Percentiles rank a stretch among this genome's conserved stretches.
Evolutionary conservation across 495 filamentous ascomycete species (phyloP).

Genomic region (Penicillium herquei): DNA sequence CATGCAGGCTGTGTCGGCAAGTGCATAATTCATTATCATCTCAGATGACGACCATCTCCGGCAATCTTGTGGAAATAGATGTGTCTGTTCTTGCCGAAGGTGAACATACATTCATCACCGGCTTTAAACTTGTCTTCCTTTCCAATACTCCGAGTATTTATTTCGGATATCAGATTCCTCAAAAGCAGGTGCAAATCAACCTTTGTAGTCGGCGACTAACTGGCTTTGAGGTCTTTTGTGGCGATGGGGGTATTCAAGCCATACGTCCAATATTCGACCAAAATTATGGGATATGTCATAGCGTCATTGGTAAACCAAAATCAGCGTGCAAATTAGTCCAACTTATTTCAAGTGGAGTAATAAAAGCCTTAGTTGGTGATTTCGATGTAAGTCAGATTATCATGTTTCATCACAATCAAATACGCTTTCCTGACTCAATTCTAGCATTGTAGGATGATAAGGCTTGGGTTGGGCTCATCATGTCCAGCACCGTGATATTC

Average conservation of each 20-base stretch:
- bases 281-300: background rate
- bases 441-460: background rate
- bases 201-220: background rate
- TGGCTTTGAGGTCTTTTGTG: background rate
- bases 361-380: background rate
- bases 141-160: background rate
- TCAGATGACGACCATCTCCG: background rate
- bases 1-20: background rate
- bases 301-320: background rate
- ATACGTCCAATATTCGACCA: background rate
- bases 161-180: background rate
- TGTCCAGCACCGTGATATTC: background rate
- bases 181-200: background rate
- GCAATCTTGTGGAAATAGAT: background rate
- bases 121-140: background rate
- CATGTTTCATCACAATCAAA: too few species aligned
- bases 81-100: background rate
- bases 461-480: background rate
- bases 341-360: background rate
- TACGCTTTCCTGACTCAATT: background rate
- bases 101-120: background rate
- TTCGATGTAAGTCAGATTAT: slow-evolving; percentile 1
- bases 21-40: background rate
- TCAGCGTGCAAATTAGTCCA: background rate
- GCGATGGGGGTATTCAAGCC: background rate